Evolutionary conservation across 306 rosid species (phyloP), one percentile per base, ranked within the genome.

Genomic region (Bauhinia variegata): DNA sequence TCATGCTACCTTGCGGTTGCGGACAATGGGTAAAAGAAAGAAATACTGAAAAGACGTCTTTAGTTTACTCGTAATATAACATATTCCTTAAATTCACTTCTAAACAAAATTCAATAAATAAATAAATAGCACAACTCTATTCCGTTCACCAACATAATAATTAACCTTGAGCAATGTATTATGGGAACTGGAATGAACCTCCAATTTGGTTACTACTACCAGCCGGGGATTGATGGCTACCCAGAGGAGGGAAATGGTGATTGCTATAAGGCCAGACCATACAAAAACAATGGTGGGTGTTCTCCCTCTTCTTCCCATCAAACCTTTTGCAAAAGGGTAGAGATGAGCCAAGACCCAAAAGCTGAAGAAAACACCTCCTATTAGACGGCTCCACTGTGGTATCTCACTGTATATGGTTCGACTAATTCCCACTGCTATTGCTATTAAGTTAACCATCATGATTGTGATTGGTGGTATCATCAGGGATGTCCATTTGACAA

Each of bases 281-380:
- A 93, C 98, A 83, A 85, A 92, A 75, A 92, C 98, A 86, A 89
- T 86, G 84, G 98, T 92, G n/a, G 98, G 98, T 6, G 98, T 92
- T 69, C 82, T 85, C 11, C 95, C 98, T 68, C 98, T 84, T 78
- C 96, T 79, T 71, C 98, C 98, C 98, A 92, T 92, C 70, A 92
- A 70, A 50, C 98, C 96, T 75, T 92, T 92, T 7, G 98, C 96
- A 13, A 92, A 92, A 34, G 98, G 98, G 71, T 92, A 92, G 30
- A 92, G 85, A 84, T 92, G 98, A 28, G 96, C 87, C 77, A 93
- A 68, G 4, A 93, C 98, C 97, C 97, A 93, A 59, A 93, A 93
- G 51, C 98, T 93, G 83, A 93, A 93, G 88, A 93, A 93, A 73
- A 93, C 97, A 7, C 98, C 98, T 0, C 98, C 98, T 1, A 93